Evolutionary conservation across 495 filamentous ascomycete genomes (phyloP).

Genomic region (Podospora australis): DNA sequence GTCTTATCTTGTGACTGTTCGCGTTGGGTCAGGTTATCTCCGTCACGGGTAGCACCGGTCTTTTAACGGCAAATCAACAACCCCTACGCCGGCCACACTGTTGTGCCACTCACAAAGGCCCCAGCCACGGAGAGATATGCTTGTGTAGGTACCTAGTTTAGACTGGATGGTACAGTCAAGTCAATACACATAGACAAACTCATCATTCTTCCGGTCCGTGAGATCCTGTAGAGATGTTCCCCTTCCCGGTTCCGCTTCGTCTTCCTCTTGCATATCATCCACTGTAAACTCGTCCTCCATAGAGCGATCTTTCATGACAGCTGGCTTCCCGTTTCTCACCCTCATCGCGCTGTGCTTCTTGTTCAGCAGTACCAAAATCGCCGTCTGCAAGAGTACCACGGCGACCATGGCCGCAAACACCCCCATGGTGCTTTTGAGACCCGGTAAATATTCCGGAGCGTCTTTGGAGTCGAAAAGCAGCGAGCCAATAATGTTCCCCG

Average conservation of each 20-base stretch:
- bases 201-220: slow-evolving; percentile 59
- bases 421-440: slow-evolving; percentile 47
- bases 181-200: slow-evolving; percentile 65
- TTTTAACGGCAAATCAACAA: too few relatives aligned
- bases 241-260: slow-evolving; percentile 9
- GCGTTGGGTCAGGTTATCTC: too few relatives aligned
- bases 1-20: too few relatives aligned
- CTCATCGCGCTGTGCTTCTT: slow-evolving; percentile 44
- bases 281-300: slow-evolving; percentile 46
- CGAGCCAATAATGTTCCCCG: slow-evolving; percentile 64
- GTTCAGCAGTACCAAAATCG: slow-evolving; percentile 48
- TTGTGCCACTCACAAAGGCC: too few relatives aligned
- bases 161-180: too few relatives aligned
- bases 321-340: slow-evolving; percentile 52
- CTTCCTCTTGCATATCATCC: slow-evolving; percentile 11
- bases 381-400: slow-evolving; percentile 45
- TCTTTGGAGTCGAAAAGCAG: slow-evolving; percentile 56
- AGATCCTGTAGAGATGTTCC: slow-evolving; percentile 46
- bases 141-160: too few relatives aligned
- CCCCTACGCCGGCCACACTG: too few relatives aligned
- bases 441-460: slow-evolving; percentile 53
- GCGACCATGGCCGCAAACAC: slow-evolving; percentile 50
- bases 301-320: slow-evolving; percentile 47
- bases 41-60: too few relatives aligned
- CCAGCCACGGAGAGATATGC: too few relatives aligned